Evolutionary conservation across 2,329 filamentous ascomycete genomes (phyloP).

Genomic region (Fusarium coffeatum): DNA sequence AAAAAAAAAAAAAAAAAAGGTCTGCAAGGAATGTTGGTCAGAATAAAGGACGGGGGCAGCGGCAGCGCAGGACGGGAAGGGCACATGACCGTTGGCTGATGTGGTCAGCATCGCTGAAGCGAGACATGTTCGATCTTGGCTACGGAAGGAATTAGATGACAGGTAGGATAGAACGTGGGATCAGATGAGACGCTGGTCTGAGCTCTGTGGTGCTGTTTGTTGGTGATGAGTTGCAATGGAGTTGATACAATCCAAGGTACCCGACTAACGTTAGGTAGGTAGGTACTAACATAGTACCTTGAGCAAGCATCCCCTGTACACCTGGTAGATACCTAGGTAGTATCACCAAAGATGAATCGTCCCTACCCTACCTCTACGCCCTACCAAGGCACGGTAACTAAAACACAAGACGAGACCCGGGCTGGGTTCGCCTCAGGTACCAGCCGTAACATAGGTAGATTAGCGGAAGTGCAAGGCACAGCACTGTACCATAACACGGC

Average conservation of each 20-base stretch:
- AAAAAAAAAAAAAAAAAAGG: background rate
- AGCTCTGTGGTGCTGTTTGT: constrained; percentile 9
- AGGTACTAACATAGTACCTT: background rate
- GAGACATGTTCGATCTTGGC: constrained; percentile 14
- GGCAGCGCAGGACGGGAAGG: constrained; percentile 20
- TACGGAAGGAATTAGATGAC: background rate
- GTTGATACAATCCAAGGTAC: background rate
- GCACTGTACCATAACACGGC: background rate
- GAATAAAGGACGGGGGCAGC: background rate
- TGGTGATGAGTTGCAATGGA: constrained; percentile 5
- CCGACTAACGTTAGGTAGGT: background rate
- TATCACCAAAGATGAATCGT: background rate
- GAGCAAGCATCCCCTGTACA: background rate
- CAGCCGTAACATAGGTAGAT: constrained; percentile 10
- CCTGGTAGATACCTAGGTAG: background rate
- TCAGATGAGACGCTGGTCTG: constrained; percentile 13
- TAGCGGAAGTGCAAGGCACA: constrained; percentile 15
- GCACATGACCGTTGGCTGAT: constrained; percentile 35
- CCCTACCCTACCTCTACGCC: background rate
- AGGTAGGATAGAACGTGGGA: background rate
- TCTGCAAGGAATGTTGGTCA: constrained; percentile 24
- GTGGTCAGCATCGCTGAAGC: constrained; percentile 18
- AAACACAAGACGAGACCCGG: constrained; percentile 2
- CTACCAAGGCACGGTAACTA: background rate
- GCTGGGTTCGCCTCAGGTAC: constrained; percentile 17